Conservation (phyloP, 805 yeast species). For the Cyberlindnera lachancei region DNA sequence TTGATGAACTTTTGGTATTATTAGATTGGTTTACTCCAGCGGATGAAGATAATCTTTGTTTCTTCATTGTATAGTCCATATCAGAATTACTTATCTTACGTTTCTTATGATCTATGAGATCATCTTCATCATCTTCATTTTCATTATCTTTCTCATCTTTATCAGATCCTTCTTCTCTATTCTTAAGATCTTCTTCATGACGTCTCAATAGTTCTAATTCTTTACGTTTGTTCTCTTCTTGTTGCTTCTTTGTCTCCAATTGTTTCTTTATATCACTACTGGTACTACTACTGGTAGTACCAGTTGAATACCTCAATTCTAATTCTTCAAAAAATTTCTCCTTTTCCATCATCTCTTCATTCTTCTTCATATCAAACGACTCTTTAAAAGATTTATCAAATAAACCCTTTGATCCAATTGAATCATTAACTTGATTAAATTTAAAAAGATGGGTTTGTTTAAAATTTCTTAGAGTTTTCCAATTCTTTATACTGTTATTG, state of each 20-base stretch:
- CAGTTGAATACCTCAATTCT: conserved; percentile 16
- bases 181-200: conserved; percentile 1
- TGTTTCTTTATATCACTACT: conserved; percentile 9
- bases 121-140: conserved; percentile 1
- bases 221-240: conserved; percentile 4
- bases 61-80: too few species aligned
- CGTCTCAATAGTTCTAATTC: conserved; percentile 2
- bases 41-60: too few species aligned
- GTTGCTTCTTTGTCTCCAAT: conserved; percentile 5
- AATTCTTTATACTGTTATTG: conserved; percentile 23
- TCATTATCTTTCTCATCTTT: not conserved
- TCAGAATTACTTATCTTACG: too few species aligned
- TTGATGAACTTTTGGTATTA: too few species aligned
- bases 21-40: too few species aligned
- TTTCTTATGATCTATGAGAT: conserved; percentile 13
- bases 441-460: conserved; percentile 30
- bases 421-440: conserved; percentile 28
- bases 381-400: conserved; percentile 23
- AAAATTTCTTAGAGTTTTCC: conserved; percentile 38
- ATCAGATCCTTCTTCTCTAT: not conserved
- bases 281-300: conserved; percentile 11
- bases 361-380: conserved; percentile 6
- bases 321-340: conserved; percentile 9
- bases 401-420: conserved; percentile 32
- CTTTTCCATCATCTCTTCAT: conserved; percentile 8